Base-by-base conservation (phyloP, 2,329 filamentous ascomycete genomes). In the Aureobasidium pullulans region DNA sequence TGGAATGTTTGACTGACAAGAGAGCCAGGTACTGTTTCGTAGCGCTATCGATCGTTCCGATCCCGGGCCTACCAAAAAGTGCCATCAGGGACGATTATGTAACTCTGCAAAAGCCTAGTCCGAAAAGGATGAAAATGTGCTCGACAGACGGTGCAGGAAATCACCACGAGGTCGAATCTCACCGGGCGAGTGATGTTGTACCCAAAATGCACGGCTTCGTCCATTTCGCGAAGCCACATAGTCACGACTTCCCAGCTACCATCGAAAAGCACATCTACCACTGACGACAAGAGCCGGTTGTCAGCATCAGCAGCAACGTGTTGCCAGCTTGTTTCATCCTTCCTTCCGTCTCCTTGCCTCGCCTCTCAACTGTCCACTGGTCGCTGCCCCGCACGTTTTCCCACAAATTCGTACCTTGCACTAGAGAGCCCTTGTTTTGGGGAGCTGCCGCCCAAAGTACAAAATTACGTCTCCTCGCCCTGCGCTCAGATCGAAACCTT, bases 381-480 rank as follows among this genome's bases (percentile, higher is more conserved):
- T 10, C 19, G n/a, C 32, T 56, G 52, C 52, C 52, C 52, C 52
- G 52, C 52, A 56, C 52, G 13, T 46, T 42, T 49, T 43, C 50
- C 36, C 39, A 54, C 50, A 42, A 31, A 43, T 16, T 43, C 39
- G 50, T 43, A 54, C 50, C 28, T 54, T 40, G 48, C 36, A 52
- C 36, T 19, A 31, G 36, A 40, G 32, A 13, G 49, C 7, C 36
- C 49, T 52, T 50, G 19, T 50, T 29, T 29, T 43, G 50, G n/a
- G 31, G 46, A 48, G 46, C 43, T 31, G 10, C 46, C 31, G 47
- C 9, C 7, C 34, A 42, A 39, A 48, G 50, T 57, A 57, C 54
- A 57, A 57, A 48, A 57, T 48, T 57, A 32, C 54, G 43, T 40
- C 54, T 57, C 43, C 28, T 48, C 54, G 54, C 54, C 43, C 53